Evolutionary conservation across 768 basidiomycete species (phyloP), one percentile per base, ranked within the genome.

Genomic region (Termitomyces sp.): DNA sequence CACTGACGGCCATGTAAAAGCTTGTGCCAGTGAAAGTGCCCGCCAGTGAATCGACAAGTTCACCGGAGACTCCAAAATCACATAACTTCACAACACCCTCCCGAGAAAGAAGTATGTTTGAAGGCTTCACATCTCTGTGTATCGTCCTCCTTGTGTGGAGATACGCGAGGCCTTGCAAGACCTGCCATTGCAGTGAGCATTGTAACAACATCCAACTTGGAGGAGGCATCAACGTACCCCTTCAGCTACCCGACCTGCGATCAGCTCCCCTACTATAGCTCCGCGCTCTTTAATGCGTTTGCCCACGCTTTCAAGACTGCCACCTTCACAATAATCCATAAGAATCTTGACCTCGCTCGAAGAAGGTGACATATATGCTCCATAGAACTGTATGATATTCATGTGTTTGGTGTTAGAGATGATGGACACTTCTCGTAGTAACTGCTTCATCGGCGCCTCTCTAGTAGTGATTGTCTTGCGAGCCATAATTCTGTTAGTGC

Each of bases 1-100:
- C 32, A 85, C 95, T 73, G 68, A 98, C 96, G 64, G 97, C 95
- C 96, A 98, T 98, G 75, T 98, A 99, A 64, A 92, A 90, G 70
- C 94, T 94, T 47, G 96, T 98, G 7, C 97, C 97, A 1, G 96
- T 98, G 69, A 98, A 98, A 0, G 97, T 98, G 56, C 91, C 92
- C 16, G 97, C 97, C 62, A 91, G 73, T 53, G 91, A 93, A 68
- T 90, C 86, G 66, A 98, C 87, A 26, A 99, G 82, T 73, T 97
- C 93, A 44, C 96, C 97, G 30, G 96, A 98, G 20, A 98, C 97
- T 35, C 97, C 97, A 69, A 99, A 99, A 74, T 99, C 97, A 71
- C 84, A 88, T 4, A 99, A 80, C 72, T 95, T 97, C 69, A 98
- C 87, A 50, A 93, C 74, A 33, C 97, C 97, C 68, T 93, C 88